Percentiles rank a stretch among this genome's conserved stretches.
Conservation (phyloP, 352 stramenopile species). For the Phytophthora meadii region DNA sequence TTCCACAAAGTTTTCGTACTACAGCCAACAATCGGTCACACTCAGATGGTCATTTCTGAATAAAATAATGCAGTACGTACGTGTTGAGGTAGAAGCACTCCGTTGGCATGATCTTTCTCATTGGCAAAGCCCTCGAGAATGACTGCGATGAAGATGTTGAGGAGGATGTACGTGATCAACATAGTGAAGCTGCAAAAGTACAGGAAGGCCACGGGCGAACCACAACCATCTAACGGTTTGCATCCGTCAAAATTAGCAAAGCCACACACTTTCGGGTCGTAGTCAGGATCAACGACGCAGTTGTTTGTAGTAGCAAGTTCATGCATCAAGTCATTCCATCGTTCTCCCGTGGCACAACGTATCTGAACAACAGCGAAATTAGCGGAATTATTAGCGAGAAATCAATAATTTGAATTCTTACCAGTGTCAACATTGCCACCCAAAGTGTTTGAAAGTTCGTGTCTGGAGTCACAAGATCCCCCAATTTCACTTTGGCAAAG, state of each 20-base stretch:
- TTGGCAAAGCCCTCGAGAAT: not conserved
- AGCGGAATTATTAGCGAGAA: too few relatives aligned
- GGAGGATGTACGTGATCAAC: not conserved
- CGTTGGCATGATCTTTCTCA: not conserved
- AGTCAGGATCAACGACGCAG: not conserved
- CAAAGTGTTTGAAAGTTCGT: slow-evolving; percentile 91
- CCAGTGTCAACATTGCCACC: slow-evolving; percentile 69
- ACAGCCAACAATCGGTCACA: too few relatives aligned
- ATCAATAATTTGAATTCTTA: slow-evolving; percentile 10
- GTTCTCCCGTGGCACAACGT: not conserved
- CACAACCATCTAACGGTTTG: not conserved
- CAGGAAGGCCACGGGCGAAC: not conserved
- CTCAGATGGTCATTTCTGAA: too few relatives aligned
- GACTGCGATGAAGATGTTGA: not conserved
- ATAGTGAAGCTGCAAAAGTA: slow-evolving; percentile 1
- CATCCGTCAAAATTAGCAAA: not conserved
- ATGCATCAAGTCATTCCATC: not conserved
- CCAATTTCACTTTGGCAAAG: slow-evolving; percentile 87
- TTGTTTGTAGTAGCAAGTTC: not conserved
- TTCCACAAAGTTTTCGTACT: too few relatives aligned
- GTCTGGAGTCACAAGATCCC: slow-evolving; percentile 66
- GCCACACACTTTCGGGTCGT: not conserved
- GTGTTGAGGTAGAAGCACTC: not conserved
- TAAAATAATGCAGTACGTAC: not conserved
- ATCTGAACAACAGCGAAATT: too few relatives aligned